Percentiles rank a stretch among this genome's conserved stretches.
Conservation (phyloP, 2,329 filamentous ascomycete genomes). For the Aspergillus sp. region DNA sequence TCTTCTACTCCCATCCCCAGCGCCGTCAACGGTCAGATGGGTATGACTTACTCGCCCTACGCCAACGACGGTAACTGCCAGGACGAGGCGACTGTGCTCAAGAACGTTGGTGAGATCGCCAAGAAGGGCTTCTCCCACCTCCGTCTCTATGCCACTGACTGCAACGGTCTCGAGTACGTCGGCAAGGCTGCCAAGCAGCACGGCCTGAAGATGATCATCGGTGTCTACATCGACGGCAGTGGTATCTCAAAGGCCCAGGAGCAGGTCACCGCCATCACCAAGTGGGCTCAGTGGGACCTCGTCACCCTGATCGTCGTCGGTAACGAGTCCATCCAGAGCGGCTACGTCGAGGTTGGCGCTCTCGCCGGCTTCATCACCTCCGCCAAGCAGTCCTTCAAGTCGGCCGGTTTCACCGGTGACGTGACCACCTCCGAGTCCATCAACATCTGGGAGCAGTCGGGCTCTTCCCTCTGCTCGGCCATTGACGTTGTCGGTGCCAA, state of each 20-base stretch:
- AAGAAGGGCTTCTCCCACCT: slow-evolving; percentile 60
- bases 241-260: slow-evolving; percentile 57
- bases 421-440: slow-evolving; percentile 85
- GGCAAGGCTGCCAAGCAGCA: slow-evolving; percentile 59
- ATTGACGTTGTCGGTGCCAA: slow-evolving; percentile 79
- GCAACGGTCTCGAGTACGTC: slow-evolving; percentile 69
- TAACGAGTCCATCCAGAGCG: slow-evolving; percentile 83
- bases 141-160: slow-evolving; percentile 91
- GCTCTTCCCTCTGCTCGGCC: slow-evolving; percentile 56
- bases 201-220: slow-evolving; percentile 74
- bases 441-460: slow-evolving; percentile 63
- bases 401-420: slow-evolving; percentile 63
- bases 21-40: slow-evolving; percentile 47
- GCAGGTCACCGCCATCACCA: slow-evolving; percentile 67
- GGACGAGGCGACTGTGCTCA: slow-evolving; percentile 48
- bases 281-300: slow-evolving; percentile 66
- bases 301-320: slow-evolving; percentile 78
- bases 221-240: slow-evolving; percentile 70
- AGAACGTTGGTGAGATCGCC: slow-evolving; percentile 58
- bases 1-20: slow-evolving; percentile 17
- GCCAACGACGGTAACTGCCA: slow-evolving; percentile 56
- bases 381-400: slow-evolving; percentile 56
- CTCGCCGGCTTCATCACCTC: slow-evolving; percentile 65
- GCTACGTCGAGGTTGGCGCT: slow-evolving; percentile 55
- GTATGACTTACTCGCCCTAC: slow-evolving; percentile 77